Evolutionary conservation across 345 rosid genomes (phyloP).

Genomic region (Orychophragmus violaceus): DNA sequence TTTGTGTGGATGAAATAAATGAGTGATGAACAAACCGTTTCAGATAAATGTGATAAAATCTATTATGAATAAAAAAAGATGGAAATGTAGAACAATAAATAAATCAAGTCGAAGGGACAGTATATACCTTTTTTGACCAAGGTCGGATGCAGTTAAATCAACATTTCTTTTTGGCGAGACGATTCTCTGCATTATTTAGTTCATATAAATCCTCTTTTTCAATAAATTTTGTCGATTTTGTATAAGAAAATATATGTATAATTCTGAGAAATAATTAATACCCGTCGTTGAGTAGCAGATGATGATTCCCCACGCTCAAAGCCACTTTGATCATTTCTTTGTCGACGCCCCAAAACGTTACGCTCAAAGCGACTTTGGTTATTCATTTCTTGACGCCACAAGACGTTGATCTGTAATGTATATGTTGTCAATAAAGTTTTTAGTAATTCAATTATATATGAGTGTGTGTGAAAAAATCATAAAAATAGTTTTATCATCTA

Average conservation of each 20-base stretch:
- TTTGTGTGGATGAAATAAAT: background rate
- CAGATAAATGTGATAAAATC: background rate
- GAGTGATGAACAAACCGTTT: background rate
- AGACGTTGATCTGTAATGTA: background rate
- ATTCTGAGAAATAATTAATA: background rate
- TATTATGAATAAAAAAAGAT: background rate
- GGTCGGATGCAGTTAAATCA: background rate
- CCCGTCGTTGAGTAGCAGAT: background rate
- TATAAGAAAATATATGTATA: background rate
- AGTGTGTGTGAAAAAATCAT: background rate
- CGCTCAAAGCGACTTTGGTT: background rate
- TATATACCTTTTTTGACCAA: background rate
- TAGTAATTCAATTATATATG: background rate
- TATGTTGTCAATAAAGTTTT: background rate
- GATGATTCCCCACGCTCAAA: background rate
- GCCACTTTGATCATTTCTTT: background rate
- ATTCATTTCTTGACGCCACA: background rate
- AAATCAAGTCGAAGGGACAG: background rate
- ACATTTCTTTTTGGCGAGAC: background rate
- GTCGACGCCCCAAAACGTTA: background rate
- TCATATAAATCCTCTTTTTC: background rate
- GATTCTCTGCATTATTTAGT: slow-evolving; percentile 6
- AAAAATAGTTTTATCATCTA: background rate
- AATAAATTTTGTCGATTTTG: background rate
- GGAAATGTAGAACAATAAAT: background rate